phyloP scores from a whole-genome alignment of 2,329 filamentous ascomycete genomes.

The Fusarium foetens region DNA sequence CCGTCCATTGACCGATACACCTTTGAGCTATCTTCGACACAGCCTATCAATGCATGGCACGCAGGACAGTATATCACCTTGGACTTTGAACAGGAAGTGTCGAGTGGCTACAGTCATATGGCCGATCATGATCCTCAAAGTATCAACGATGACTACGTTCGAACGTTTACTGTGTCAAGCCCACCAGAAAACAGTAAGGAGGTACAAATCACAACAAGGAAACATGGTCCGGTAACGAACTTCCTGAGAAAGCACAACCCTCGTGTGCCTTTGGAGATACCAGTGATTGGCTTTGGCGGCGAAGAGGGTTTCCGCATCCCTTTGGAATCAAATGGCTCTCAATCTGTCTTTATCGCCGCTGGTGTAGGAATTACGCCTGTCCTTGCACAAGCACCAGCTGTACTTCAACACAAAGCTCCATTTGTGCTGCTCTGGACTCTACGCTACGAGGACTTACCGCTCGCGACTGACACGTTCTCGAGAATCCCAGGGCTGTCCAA shows the following conservation, averaged over 20 bases:
- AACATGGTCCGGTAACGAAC: slow-evolving; percentile 74
- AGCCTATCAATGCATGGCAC: slow-evolving; percentile 58
- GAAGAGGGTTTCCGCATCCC: slow-evolving; percentile 56
- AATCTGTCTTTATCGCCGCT: slow-evolving; percentile 73
- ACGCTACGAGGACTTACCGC: slow-evolving; percentile 66
- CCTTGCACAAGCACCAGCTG: slow-evolving; percentile 70
- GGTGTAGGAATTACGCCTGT: slow-evolving; percentile 88
- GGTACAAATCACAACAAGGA: slow-evolving; percentile 78
- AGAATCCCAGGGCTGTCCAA: slow-evolving; percentile 61
- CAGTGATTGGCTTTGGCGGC: slow-evolving; percentile 79
- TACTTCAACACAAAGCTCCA: slow-evolving; percentile 52
- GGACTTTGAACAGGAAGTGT: slow-evolving; percentile 75
- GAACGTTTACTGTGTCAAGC: slow-evolving; percentile 85
- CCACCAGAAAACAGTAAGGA: slow-evolving; percentile 56
- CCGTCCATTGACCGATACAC: slow-evolving; percentile 74
- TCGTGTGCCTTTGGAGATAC: slow-evolving; percentile 67
- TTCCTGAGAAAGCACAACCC: slow-evolving; percentile 70
- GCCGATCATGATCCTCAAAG: slow-evolving; percentile 80
- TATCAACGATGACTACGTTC: slow-evolving; percentile 84
- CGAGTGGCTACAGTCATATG: slow-evolving; percentile 85
- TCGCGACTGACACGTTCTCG: slow-evolving; percentile 70
- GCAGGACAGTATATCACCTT: slow-evolving; percentile 83
- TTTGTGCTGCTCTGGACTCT: slow-evolving; percentile 77
- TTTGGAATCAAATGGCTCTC: slow-evolving; percentile 35
- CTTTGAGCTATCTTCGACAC: slow-evolving; percentile 51